A percentile compares a stretch with the other conserved stretches of the same genome.
Conservation (phyloP, 768 basidiomycete species). For the Gloeopeniophorella convolvens region DNA sequence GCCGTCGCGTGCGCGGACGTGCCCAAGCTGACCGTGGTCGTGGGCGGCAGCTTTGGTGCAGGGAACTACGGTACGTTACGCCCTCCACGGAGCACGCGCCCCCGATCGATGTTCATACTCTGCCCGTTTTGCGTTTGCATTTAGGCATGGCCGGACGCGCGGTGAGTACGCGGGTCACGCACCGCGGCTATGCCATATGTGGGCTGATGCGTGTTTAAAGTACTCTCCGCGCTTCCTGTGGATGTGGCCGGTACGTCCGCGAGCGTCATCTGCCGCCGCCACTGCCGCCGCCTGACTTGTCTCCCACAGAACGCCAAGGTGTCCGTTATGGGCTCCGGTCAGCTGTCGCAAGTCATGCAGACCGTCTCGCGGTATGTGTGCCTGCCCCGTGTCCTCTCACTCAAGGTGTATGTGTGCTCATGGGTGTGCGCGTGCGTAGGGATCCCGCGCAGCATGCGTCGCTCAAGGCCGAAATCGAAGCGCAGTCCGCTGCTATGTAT, state of each 20-base stretch:
- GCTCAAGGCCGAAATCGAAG: conserved; percentile 77
- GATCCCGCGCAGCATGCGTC: conserved; percentile 73
- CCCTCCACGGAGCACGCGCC: conserved; percentile 6
- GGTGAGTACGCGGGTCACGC: conserved; percentile 42
- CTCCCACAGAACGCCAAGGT: conserved; percentile 73
- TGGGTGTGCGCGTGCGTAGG: conserved; percentile 32
- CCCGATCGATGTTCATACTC: conserved; percentile 15
- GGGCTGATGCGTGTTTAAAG: conserved; percentile 31
- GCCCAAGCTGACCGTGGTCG: conserved; percentile 88
- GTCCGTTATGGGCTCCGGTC: conserved; percentile 92
- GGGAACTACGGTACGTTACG: conserved; percentile 77
- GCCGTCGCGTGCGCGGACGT: conserved; percentile 92
- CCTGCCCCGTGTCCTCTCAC: background rate
- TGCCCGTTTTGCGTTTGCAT: background rate
- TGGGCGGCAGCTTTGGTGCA: conserved; percentile 91
- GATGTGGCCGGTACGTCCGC: conserved; percentile 86
- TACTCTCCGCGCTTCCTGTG: conserved; percentile 94
- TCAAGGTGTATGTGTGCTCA: background rate
- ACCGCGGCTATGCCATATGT: conserved; percentile 1
- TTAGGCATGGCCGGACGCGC: conserved; percentile 89
- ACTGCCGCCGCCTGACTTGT: background rate
- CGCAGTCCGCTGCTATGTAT: conserved; percentile 81
- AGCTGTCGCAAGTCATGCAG: conserved; percentile 90
- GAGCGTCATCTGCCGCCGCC: background rate
- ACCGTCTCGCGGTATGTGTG: conserved; percentile 68